These are phyloP conservation scores for Starmerella floricola DNA, from an alignment of 805 yeast species.

Conservation along the genomic window DNA sequence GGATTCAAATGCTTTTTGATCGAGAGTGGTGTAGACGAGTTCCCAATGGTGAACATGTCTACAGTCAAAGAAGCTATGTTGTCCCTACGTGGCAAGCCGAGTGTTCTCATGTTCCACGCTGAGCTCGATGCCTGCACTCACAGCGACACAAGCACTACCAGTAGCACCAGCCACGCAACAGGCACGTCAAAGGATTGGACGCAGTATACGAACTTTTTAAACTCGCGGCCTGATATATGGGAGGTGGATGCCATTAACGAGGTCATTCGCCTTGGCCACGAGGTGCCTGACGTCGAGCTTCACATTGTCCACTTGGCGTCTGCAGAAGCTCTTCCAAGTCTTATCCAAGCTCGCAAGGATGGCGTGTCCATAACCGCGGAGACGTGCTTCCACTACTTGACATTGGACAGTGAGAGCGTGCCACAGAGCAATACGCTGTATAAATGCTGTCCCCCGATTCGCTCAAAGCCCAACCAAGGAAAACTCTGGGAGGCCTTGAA, in stretches of 20 bases:
- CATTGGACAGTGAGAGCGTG: slow-evolving; percentile 63
- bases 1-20: slow-evolving; percentile 90
- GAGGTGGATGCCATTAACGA: slow-evolving; percentile 74
- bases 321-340: slow-evolving; percentile 62
- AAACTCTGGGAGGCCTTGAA: slow-evolving; percentile 68
- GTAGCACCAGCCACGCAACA: background rate
- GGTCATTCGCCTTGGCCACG: slow-evolving; percentile 49
- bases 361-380: slow-evolving; percentile 54
- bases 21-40: slow-evolving; percentile 89
- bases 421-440: slow-evolving; percentile 67
- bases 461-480: slow-evolving; percentile 57
- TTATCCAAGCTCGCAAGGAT: slow-evolving; percentile 47
- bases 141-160: background rate
- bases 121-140: slow-evolving; percentile 46
- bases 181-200: slow-evolving; percentile 23
- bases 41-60: slow-evolving; percentile 59
- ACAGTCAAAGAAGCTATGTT: slow-evolving; percentile 59
- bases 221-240: slow-evolving; percentile 82
- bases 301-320: slow-evolving; percentile 90
- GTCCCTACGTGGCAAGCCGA: slow-evolving; percentile 45
- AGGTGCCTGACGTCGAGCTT: slow-evolving; percentile 33
- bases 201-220: slow-evolving; percentile 57
- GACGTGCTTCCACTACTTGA: slow-evolving; percentile 85
- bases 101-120: slow-evolving; percentile 86
- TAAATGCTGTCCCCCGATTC: slow-evolving; percentile 93